Evolutionary conservation across 331 rosid genomes (phyloP), one percentile per base, ranked within the genome.

Genomic region (Quercus tomentella): DNA sequence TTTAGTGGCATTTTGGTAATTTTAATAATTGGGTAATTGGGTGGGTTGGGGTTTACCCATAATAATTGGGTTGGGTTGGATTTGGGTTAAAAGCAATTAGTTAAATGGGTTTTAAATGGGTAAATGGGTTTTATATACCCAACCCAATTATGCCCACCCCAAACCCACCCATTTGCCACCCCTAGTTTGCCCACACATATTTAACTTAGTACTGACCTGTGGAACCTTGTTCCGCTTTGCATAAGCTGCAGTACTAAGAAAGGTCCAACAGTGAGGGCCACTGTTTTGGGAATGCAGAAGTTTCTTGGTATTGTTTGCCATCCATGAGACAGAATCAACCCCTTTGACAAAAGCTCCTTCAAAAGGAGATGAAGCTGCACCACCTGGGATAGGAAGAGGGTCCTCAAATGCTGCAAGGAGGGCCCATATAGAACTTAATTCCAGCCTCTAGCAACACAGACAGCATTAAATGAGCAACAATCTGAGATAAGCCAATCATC

Each of bases 301-400:
- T 80, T 92, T 94, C 85, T 81, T 89, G 76, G 90, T 89, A 87
- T 92, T 94, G 85, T 94, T 91, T 82, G 88, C 93, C 97, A 94
- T 92, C 98, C 97, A 92, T 37, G 98, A 94, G 57, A 94, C 35
- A 49, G 96, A 89, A 84, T 94, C 96, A 83, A 89, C 84, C 76
- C 97, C 98, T 82, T 85, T 90, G 35, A 94, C 97, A 84, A 94
- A 94, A 82, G 97, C 98, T 78, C 98, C 98, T 87, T 94, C 97
- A 54, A 92, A 92, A 61, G 98, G 90, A 72, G 88, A 83, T 83
- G 87, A 37, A 8, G 9, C 77, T 77, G 77, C 84, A 58, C 77
- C 54, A 3, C 81, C 84, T 2, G 75, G 82, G 52, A 87, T 63
- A 74, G 92, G 94, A 88, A 95, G 96, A 55, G 97, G 97, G 61